phyloP scores from a whole-genome alignment of 176 grass and related monocot genomes.

The Carex scoparia region DNA sequence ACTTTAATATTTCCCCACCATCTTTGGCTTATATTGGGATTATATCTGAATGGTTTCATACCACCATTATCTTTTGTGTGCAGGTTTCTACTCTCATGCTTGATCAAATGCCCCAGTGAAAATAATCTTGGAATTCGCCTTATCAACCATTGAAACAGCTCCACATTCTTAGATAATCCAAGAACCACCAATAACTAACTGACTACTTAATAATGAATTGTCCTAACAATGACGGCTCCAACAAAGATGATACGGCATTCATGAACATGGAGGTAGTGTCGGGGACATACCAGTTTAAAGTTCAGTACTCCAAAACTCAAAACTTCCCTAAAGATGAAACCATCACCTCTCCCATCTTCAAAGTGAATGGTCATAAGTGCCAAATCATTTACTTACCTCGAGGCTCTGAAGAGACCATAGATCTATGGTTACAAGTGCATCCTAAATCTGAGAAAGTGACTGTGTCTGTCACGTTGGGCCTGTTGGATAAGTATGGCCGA shows the following conservation, averaged over 20 bases:
- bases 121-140: background rate
- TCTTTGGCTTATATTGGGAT: background rate
- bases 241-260: background rate
- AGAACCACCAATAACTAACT: too few relatives aligned
- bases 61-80: background rate
- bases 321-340: background rate
- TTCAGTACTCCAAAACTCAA: background rate
- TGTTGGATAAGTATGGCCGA: background rate
- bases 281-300: background rate
- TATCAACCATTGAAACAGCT: background rate
- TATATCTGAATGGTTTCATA: background rate
- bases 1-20: background rate
- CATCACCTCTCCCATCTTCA: background rate
- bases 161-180: too few relatives aligned
- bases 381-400: background rate
- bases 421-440: background rate
- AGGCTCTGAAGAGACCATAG: background rate
- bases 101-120: background rate
- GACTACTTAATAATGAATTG: background rate
- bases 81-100: background rate
- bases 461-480: background rate
- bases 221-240: background rate
- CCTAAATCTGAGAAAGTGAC: background rate
- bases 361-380: background rate
- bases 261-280: background rate